Evolutionary conservation across 2,329 filamentous ascomycete genomes (phyloP).

Genomic region (Didymellaceae sp.): DNA sequence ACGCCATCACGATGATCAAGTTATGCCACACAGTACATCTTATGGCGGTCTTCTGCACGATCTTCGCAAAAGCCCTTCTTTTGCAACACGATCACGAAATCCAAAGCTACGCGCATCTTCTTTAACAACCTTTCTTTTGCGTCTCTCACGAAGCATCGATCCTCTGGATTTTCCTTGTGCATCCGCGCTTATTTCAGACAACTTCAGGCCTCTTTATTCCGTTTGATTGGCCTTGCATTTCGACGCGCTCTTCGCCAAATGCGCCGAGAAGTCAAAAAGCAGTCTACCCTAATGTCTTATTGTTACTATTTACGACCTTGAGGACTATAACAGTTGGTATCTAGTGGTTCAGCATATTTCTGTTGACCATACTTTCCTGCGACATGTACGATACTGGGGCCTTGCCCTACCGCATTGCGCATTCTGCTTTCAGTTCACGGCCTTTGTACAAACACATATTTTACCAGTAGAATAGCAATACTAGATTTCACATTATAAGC

Average conservation of each 20-base stretch:
- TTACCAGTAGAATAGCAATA: conserved; percentile 44
- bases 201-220: conserved; percentile 27
- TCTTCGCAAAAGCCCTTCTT: conserved; percentile 34
- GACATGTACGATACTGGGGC: conserved; percentile 45
- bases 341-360: conserved; percentile 5
- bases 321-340: conserved; percentile 29
- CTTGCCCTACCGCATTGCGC: conserved; percentile 23
- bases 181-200: conserved; percentile 18
- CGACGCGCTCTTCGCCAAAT: conserved; percentile 38
- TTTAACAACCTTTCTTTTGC: conserved; percentile 19
- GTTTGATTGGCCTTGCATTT: conserved; percentile 31
- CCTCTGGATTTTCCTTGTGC: conserved; percentile 17
- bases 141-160: conserved; percentile 17
- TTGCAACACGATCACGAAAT: conserved; percentile 31
- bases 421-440: conserved; percentile 38
- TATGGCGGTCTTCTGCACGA: conserved; percentile 46
- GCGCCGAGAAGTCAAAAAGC: conserved; percentile 42
- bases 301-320: conserved; percentile 43
- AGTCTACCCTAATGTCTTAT: conserved; percentile 47
- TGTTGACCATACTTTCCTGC: conserved; percentile 23
- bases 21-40: conserved; percentile 26
- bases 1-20: conserved; percentile 49
- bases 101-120: conserved; percentile 32
- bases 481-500: conserved; percentile 28
- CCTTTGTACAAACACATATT: conserved; percentile 49